Evolutionary conservation across 2,329 filamentous ascomycete species (phyloP), one percentile per base, ranked within the genome.

Genomic region (Talaromyces verruculosus): DNA sequence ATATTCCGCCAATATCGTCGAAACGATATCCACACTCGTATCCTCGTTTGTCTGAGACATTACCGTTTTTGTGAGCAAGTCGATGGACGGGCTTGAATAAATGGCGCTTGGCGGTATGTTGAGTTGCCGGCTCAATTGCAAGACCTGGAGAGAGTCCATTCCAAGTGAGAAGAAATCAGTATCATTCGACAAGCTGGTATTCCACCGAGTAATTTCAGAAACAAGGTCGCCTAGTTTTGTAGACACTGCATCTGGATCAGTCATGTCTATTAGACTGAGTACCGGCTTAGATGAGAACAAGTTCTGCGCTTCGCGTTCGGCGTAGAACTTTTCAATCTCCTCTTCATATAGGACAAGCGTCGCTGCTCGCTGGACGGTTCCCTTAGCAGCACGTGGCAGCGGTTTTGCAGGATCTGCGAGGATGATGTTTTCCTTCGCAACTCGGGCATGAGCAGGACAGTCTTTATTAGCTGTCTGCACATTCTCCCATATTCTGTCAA

Each of bases 111-210:
- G 63, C 11, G 55, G 25, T n/a, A 60, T 15, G 11, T 60, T 60
- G 17, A 65, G 39, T n/a, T 47, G 37, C 5, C 55, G 63, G n/a
- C 51, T 55, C n/a, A 65, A 41, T 30, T 60, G 63, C 43, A 65
- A 30, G 1, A 59, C 63, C 30, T 65, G 63, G 15, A 65, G 63
- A 8, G 63, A 65, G 17, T 65, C 63, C 53, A 65, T 60, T 33
- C 53, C 63, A 11, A 65, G 19, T 8, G 63, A 35, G 30, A 65
- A 65, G 37, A 65, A 59, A 49, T 65, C 63, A 37, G 53, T 45
- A 5, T 65, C 63, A 41, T 59, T 43, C 3, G 37, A 22, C 17
- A 63, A 57, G 28, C 49, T 45, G 15, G 37, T 63, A 13, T 63
- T n/a, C 61, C 61, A 63, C 22, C 41, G 47, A 2, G 61, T 63